A percentile compares a stretch with the other conserved stretches of the same genome.
phyloP scores from a whole-genome alignment of 2,329 filamentous ascomycete species.

The Bipolaris zeicola region DNA sequence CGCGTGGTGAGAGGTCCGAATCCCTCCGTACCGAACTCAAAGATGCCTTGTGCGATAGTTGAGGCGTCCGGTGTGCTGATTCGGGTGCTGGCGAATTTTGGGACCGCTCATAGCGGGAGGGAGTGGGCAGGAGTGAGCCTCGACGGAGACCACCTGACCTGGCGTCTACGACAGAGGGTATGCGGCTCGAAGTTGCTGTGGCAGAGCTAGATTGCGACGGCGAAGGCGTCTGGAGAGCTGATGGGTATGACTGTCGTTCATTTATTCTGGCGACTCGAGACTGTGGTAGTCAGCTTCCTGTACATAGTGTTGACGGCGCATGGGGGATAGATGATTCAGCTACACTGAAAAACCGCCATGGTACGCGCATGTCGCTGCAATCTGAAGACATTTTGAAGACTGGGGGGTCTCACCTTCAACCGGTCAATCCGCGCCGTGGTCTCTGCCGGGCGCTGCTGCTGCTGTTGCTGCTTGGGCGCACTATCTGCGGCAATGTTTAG shows the following conservation, averaged over 20 bases:
- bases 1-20: constrained; percentile 40
- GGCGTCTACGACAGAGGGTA: constrained; percentile 37
- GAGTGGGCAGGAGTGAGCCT: constrained; percentile 40
- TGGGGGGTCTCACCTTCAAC: constrained; percentile 34
- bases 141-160: constrained; percentile 35
- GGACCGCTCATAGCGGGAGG: constrained; percentile 35
- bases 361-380: neutral
- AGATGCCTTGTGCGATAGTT: constrained; percentile 40
- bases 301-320: neutral
- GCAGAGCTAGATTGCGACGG: constrained; percentile 28
- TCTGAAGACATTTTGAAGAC: neutral
- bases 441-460: constrained; percentile 30
- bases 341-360: too few relatives aligned
- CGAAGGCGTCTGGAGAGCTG: constrained; percentile 35
- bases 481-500: constrained; percentile 50
- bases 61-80: constrained; percentile 34
- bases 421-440: constrained; percentile 36
- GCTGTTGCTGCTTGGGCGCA: constrained; percentile 28
- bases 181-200: constrained; percentile 37
- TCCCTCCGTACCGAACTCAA: constrained; percentile 34
- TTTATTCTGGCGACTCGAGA: constrained; percentile 47
- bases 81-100: constrained; percentile 33
- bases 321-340: neutral
- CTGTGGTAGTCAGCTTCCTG: constrained; percentile 23
- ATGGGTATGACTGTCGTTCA: constrained; percentile 45